Percentiles rank a stretch among this genome's conserved stretches.
Conservation (phyloP, 768 basidiomycete species). For the Zangia roseola region DNA sequence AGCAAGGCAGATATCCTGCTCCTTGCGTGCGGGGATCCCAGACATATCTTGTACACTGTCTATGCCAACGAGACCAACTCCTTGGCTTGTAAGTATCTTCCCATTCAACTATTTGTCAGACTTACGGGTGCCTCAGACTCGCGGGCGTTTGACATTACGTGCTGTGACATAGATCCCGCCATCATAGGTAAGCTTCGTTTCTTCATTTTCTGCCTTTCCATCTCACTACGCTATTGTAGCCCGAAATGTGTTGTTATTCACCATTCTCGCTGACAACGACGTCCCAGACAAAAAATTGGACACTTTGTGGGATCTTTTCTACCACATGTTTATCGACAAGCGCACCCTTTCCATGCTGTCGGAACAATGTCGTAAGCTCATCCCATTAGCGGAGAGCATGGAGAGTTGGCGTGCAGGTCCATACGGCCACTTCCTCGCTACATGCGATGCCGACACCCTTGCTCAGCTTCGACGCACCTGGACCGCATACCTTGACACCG, state of each 20-base stretch:
- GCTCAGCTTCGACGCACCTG: constrained; percentile 18
- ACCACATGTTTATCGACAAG: constrained; percentile 24
- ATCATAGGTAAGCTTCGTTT: constrained; percentile 21
- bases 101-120: neutral
- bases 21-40: constrained; percentile 56
- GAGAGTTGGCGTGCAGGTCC: constrained; percentile 25
- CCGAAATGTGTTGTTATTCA: constrained; percentile 27
- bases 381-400: constrained; percentile 12
- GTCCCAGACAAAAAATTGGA: constrained; percentile 9
- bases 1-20: constrained; percentile 38
- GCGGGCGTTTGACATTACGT: constrained; percentile 27
- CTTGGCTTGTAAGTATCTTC: constrained; percentile 2
- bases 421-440: constrained; percentile 23
- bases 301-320: constrained; percentile 27
- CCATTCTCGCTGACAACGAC: constrained; percentile 23
- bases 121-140: constrained; percentile 7
- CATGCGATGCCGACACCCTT: constrained; percentile 23
- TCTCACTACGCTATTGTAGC: constrained; percentile 14
- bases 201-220: neutral
- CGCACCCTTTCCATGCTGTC: constrained; percentile 16
- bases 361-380: constrained; percentile 27
- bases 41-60: constrained; percentile 51
- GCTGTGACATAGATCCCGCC: constrained; percentile 29
- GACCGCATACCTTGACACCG: constrained; percentile 16
- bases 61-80: constrained; percentile 16